Base-by-base conservation (phyloP, 2,329 filamentous ascomycete genomes). In the Colletotrichum sp. region DNA sequence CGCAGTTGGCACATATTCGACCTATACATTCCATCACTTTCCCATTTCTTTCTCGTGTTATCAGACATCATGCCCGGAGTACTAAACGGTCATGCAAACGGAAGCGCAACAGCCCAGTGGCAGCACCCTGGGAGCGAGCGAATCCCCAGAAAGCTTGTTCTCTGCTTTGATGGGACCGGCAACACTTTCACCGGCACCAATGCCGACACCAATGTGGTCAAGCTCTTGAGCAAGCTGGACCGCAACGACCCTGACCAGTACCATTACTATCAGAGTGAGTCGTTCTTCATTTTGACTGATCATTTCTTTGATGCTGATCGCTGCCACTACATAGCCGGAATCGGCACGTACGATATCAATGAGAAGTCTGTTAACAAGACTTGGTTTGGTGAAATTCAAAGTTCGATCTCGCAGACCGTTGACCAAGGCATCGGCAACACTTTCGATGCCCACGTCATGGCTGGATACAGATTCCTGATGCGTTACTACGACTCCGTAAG, bases 391-490 rank as follows among this genome's bases (percentile, higher is more conserved):
- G 79, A 83, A 62, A 68, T 87, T 15, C 77, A 78, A 18, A 86
- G 85, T 49, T 83, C 80, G 12, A 73, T 88, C 63, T 83, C 83
- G 8, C 81, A 86, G 79, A 85, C 84, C 2, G 64, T 88, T 5
- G 88, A 89, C 62, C 82, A 86, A 66, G 87, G 82, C 1, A 81
- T 89, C 5, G 88, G 86, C 6, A 86, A 82, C 26, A 87, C 87
- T 0, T 90, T 90, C 66, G 88, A 88, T 60, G 84, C 86, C 3
- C 89, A 91, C 72, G 88, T 91, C 9, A 86, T 89, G 65, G 87
- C 86, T 7, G 89, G 89, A 1, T 91, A 91, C 77, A 83, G 86
- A 4, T 91, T 91, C 72, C 78, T 91, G 26, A 91, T 91, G 89
- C 86, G 87, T 12, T 89, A 88, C 79, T 90, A 90, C 71, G 81